These are phyloP conservation scores for Theobroma cacao DNA, from an alignment of 345 rosid species.

Conservation along the genomic window DNA sequence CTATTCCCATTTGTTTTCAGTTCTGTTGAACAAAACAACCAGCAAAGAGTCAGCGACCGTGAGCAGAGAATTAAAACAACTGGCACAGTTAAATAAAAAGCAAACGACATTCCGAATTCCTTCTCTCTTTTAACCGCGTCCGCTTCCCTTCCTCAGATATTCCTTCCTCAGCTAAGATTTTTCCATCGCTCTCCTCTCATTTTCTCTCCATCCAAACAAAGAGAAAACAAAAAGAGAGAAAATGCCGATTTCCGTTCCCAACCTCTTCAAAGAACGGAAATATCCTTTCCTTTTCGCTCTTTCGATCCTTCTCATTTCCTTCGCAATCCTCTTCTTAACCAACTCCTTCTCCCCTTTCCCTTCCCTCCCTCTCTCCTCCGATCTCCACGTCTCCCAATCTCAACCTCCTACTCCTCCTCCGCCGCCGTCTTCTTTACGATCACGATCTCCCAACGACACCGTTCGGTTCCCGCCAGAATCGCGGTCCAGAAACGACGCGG, in stretches of 20 bases:
- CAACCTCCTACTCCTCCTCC: conserved; percentile 18
- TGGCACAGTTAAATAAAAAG: too few relatives aligned
- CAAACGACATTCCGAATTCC: too few relatives aligned
- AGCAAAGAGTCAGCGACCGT: too few relatives aligned
- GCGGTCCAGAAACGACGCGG: neutral
- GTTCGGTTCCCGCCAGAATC: neutral
- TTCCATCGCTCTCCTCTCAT: too few relatives aligned
- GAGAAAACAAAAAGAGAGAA: neutral
- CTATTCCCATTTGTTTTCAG: too few relatives aligned
- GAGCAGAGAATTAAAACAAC: too few relatives aligned
- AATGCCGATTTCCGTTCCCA: conserved; percentile 55
- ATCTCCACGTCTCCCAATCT: conserved; percentile 21
- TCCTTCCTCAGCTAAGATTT: too few relatives aligned
- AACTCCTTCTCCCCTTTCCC: conserved; percentile 24
- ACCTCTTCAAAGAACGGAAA: conserved; percentile 41
- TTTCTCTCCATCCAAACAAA: neutral
- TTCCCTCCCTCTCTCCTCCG: conserved; percentile 31
- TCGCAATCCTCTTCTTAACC: conserved; percentile 40
- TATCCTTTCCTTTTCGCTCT: conserved; percentile 47
- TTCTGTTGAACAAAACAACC: too few relatives aligned
- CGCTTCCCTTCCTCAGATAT: neutral
- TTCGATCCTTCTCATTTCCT: conserved; percentile 37
- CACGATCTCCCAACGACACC: neutral
- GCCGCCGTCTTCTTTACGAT: neutral
- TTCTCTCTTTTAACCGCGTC: too few relatives aligned